Evolutionary conservation across 768 basidiomycete species (phyloP), one percentile per base, ranked within the genome.

Genomic region (Tephrocybe sp.): DNA sequence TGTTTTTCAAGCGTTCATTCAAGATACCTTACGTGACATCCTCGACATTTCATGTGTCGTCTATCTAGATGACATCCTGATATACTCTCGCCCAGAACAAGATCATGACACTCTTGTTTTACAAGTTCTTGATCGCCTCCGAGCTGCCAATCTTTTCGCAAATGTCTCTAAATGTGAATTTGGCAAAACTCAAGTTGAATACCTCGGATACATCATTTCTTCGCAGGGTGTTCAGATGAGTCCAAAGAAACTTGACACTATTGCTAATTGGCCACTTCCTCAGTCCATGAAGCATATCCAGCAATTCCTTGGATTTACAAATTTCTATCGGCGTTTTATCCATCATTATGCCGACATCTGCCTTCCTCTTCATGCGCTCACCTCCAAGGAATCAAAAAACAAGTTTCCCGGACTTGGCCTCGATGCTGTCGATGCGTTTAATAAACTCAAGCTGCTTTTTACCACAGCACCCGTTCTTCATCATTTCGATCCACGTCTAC

Each of bases 1-100:
- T 0, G 54, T 66, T 1, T 78, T 75, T 55, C 76, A 79, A 55
- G 48, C 55, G 14, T 71, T 75, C 49, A 75, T 79, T 51, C 65
- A 74, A 22, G 68, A 72, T 47, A 66, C 67, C 10, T 61, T 78
- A 7, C 59, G 61, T 10, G 68, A 75, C 31, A 50, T 68, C 7
- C 51, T 79, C 30, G 72, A 71, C 39, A 51, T 70, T 17, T 62
- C 62, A 42, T 67, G 65, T 48, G 63, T 77, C 22, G 68, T 78
- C 38, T 79, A 77, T 58, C 48, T 54, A 60, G 67, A 30, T 60
- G 72, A 3, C 79, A 80, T 72, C 51, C 62, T 74, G 16, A 65
- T 73, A 19, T 74, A 65, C 47, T 72, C 73, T 39, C 35, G 55
- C 4, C 49, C 48, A 5, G 51, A 44, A n/a, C 48, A 62, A 16